Evolutionary conservation across 1,284 basidiomycete genomes (phyloP).

Genomic region (Jaminaea rosea): DNA sequence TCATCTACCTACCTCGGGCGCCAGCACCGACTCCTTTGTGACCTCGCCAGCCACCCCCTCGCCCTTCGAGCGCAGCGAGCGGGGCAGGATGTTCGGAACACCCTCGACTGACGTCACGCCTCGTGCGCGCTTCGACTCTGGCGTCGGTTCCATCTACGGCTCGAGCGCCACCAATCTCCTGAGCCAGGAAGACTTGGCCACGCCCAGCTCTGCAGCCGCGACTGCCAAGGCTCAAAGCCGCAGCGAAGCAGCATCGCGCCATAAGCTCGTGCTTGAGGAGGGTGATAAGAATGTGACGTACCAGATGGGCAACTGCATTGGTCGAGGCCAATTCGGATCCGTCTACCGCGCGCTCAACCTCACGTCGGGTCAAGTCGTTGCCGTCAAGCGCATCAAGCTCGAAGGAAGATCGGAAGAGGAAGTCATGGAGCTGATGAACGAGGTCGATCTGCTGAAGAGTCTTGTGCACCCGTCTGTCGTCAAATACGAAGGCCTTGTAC

Average conservation of each 20-base stretch:
- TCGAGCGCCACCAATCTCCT: background rate
- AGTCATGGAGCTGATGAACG: conserved; percentile 74
- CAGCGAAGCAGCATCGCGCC: conserved; percentile 42
- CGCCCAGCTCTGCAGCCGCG: too few relatives aligned
- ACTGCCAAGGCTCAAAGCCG: conserved; percentile 31
- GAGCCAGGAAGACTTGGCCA: too few relatives aligned
- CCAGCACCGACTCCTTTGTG: too few relatives aligned
- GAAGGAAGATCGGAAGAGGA: conserved; percentile 71
- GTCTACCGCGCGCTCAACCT: conserved; percentile 88
- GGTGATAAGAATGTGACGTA: conserved; percentile 72
- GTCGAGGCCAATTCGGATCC: conserved; percentile 87
- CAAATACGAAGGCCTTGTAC: conserved; percentile 89
- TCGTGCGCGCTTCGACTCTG: conserved; percentile 27
- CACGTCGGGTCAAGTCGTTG: conserved; percentile 77
- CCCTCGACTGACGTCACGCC: conserved; percentile 18
- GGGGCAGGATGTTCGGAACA: too few relatives aligned
- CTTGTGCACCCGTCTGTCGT: conserved; percentile 85
- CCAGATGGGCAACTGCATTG: conserved; percentile 66
- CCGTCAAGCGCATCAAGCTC: conserved; percentile 80
- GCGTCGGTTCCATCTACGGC: conserved; percentile 28
- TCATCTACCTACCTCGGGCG: conserved; percentile 21
- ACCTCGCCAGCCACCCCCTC: too few relatives aligned
- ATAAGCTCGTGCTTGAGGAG: conserved; percentile 67
- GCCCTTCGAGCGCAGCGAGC: too few relatives aligned
- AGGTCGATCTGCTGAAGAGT: conserved; percentile 80